These are phyloP conservation scores for Eucalyptus microcorys DNA, from an alignment of 345 rosid species.

Conservation along the genomic window DNA sequence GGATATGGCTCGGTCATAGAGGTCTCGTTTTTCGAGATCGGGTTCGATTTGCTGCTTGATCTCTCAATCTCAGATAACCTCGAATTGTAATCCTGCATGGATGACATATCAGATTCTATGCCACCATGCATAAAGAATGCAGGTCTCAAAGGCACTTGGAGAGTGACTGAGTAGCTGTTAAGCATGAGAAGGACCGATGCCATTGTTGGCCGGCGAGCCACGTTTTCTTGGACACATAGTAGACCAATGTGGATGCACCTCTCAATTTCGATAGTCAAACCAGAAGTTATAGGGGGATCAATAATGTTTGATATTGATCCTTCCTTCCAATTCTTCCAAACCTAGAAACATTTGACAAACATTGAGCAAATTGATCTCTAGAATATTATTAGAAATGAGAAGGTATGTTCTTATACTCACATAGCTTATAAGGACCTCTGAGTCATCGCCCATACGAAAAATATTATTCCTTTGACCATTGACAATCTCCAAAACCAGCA, in stretches of 20 bases:
- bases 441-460: neutral
- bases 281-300: constrained; percentile 16
- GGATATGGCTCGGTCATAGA: neutral
- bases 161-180: constrained; percentile 22
- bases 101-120: neutral
- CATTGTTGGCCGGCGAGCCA: constrained; percentile 35
- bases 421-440: constrained; percentile 11
- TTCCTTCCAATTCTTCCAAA: constrained; percentile 50
- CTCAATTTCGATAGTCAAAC: constrained; percentile 15
- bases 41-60: neutral
- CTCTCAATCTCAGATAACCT: neutral
- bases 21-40: neutral
- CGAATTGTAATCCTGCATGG: neutral
- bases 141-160: constrained; percentile 27
- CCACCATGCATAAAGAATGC: constrained; percentile 15
- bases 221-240: constrained; percentile 42
- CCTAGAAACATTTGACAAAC: constrained; percentile 8
- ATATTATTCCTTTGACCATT: constrained; percentile 18
- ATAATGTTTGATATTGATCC: constrained; percentile 12
- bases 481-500: constrained; percentile 26
- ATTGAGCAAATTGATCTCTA: neutral
- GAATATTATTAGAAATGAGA: neutral
- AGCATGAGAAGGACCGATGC: constrained; percentile 32
- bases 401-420: neutral
- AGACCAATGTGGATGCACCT: constrained; percentile 52